A percentile compares a stretch with the other conserved stretches of the same genome.
These are phyloP conservation scores for Sugiyamaella japonica DNA, from an alignment of 1,139 yeast species.

Conservation along the genomic window DNA sequence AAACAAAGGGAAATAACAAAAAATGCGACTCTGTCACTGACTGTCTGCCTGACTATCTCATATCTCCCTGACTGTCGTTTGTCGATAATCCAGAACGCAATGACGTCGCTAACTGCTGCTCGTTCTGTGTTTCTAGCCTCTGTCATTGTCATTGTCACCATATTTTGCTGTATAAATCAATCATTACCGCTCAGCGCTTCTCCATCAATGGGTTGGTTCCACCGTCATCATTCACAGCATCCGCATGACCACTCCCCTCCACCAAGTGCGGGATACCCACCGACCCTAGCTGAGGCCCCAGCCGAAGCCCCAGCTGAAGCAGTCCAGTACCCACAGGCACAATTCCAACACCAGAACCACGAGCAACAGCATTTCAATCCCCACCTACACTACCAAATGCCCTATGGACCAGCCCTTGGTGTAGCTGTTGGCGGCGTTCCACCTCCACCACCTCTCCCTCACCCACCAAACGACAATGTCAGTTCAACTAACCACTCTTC, in stretches of 20 bases:
- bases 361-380: constrained; percentile 9
- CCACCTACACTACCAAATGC: constrained; percentile 6
- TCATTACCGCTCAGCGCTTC: neutral
- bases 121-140: constrained; percentile 1
- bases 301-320: too few species aligned
- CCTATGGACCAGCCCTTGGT: constrained; percentile 5
- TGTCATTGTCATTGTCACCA: neutral
- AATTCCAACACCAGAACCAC: neutral
- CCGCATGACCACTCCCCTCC: too few species aligned
- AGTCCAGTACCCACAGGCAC: too few species aligned
- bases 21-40: neutral
- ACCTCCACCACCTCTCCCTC: constrained; percentile 9
- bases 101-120: constrained; percentile 4
- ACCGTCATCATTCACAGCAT: neutral
- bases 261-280: too few species aligned
- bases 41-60: too few species aligned
- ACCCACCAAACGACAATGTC: neutral
- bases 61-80: neutral
- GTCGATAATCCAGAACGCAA: neutral
- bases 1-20: neutral
- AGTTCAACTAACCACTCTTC: neutral
- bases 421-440: neutral
- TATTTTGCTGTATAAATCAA: neutral
- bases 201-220: constrained; percentile 12
- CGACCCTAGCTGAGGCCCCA: too few species aligned